Percentiles rank a stretch among this genome's conserved stretches.
These are phyloP conservation scores for Neurospora sp. DNA, from an alignment of 495 filamentous ascomycete genomes.

Conservation along the genomic window DNA sequence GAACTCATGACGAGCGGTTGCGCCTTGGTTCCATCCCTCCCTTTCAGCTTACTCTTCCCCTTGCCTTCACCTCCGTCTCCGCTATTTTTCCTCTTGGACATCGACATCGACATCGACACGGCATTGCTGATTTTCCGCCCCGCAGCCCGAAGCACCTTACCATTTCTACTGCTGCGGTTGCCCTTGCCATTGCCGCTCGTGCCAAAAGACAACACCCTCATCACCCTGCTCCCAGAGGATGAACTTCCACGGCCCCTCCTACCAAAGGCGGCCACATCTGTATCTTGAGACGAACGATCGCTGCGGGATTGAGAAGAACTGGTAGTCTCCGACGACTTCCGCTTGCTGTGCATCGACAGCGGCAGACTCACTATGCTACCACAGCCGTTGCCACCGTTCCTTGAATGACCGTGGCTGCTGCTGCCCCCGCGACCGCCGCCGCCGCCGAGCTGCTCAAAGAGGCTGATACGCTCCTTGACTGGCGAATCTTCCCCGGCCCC, in stretches of 20 bases:
- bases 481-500: conserved; percentile 15
- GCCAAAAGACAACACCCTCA: conserved; percentile 8
- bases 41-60: not conserved
- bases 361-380: not conserved
- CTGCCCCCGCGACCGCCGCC: not conserved
- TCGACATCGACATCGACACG: not conserved
- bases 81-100: not conserved
- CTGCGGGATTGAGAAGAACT: not conserved
- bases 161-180: not conserved
- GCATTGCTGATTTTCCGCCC: not conserved
- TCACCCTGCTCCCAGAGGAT: conserved; percentile 6
- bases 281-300: not conserved
- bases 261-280: not conserved
- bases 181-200: not conserved
- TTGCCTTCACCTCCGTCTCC: not conserved
- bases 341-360: not conserved
- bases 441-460: conserved; percentile 21
- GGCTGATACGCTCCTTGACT: conserved; percentile 22
- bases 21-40: not conserved
- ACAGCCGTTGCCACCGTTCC: not conserved
- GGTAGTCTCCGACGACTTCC: not conserved
- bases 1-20: conserved; percentile 3
- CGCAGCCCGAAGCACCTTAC: not conserved
- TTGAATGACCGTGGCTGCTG: conserved; percentile 1
- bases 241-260: not conserved